Evolutionary conservation across 768 basidiomycete species (phyloP).

Genomic region (Amanita rubescens): DNA sequence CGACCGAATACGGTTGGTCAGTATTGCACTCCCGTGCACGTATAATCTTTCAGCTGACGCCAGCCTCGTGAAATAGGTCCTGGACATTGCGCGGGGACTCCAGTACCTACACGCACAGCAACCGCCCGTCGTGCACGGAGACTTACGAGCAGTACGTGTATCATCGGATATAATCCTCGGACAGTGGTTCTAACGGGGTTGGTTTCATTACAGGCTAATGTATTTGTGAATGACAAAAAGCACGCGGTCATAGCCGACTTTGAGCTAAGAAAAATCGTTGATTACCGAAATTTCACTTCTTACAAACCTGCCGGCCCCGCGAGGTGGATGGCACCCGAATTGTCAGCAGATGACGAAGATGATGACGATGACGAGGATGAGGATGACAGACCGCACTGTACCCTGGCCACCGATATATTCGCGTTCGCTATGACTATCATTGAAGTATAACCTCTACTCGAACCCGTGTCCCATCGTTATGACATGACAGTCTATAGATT

Average conservation of each 20-base stretch:
- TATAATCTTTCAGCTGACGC: not conserved
- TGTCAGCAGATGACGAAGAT: slow-evolving; percentile 16
- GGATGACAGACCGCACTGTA: slow-evolving; percentile 6
- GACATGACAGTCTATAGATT: not conserved
- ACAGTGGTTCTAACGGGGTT: too few relatives aligned
- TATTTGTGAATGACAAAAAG: slow-evolving; percentile 17
- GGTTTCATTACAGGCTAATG: slow-evolving; percentile 16
- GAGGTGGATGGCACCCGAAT: slow-evolving; percentile 27
- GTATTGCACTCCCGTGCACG: not conserved
- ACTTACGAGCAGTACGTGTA: slow-evolving; percentile 16
- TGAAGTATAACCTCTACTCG: slow-evolving; percentile 15
- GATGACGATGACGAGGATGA: slow-evolving; percentile 3
- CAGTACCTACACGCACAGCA: slow-evolving; percentile 17
- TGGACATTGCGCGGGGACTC: slow-evolving; percentile 14
- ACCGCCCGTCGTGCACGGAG: slow-evolving; percentile 17
- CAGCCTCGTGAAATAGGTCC: not conserved
- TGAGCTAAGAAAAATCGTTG: slow-evolving; percentile 18
- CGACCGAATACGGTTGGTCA: not conserved
- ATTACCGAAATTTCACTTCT: slow-evolving; percentile 16
- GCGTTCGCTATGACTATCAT: slow-evolving; percentile 21
- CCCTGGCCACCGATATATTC: slow-evolving; percentile 18
- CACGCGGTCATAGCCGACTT: slow-evolving; percentile 22
- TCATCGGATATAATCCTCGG: too few relatives aligned
- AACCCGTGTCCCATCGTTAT: not conserved
- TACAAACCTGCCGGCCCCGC: slow-evolving; percentile 17